Conservation (phyloP, 2,329 filamentous ascomycete species). For the Sporothrix dimorphospora region DNA sequence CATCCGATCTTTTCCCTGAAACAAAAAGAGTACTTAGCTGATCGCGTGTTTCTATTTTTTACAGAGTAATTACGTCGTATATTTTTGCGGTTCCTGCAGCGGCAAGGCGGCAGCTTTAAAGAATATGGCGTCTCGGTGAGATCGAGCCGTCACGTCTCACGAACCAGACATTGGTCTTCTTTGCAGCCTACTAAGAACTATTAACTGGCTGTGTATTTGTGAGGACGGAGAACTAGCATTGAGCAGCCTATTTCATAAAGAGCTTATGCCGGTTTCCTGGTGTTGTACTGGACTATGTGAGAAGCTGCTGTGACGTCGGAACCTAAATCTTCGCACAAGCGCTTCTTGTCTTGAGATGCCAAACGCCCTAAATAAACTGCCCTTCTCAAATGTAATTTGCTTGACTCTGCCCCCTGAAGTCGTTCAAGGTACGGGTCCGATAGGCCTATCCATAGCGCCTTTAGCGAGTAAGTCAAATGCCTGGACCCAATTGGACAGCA, state of each 20-base stretch:
- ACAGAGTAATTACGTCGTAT: too few relatives aligned
- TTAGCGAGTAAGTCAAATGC: not conserved
- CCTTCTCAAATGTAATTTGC: not conserved
- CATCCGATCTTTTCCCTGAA: not conserved
- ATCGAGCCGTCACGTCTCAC: not conserved
- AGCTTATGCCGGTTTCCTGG: too few relatives aligned
- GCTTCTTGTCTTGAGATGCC: too few relatives aligned
- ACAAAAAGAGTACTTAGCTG: not conserved
- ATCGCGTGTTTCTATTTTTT: not conserved
- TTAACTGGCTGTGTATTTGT: too few relatives aligned
- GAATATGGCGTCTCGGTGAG: conserved; percentile 10
- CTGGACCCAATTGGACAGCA: not conserved
- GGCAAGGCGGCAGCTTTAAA: not conserved
- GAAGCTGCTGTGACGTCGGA: not conserved
- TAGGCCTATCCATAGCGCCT: not conserved
- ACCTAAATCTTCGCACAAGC: not conserved
- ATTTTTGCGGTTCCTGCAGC: not conserved
- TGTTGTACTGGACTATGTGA: not conserved
- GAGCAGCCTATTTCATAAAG: too few relatives aligned
- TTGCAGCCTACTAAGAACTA: not conserved
- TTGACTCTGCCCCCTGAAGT: not conserved
- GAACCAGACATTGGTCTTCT: not conserved
- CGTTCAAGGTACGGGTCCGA: not conserved
- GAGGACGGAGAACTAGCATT: too few relatives aligned
- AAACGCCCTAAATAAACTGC: not conserved